A percentile compares a stretch with the other conserved stretches of the same genome.
These are phyloP conservation scores for Penicillium sp. DNA, from an alignment of 2,329 filamentous ascomycete genomes.

Conservation along the genomic window DNA sequence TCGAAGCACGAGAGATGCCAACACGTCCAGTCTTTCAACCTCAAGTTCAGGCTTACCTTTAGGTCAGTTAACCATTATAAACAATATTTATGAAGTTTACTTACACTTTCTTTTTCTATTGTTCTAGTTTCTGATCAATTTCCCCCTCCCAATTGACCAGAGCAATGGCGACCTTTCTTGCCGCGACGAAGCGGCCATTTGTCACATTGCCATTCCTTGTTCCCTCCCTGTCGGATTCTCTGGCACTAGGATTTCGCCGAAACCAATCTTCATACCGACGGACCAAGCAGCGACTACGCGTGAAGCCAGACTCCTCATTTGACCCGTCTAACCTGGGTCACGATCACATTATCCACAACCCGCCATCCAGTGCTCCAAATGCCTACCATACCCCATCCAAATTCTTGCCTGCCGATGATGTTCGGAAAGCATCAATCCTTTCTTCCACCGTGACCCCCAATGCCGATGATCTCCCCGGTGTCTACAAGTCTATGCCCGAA, in stretches of 20 bases:
- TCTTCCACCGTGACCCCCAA: constrained; percentile 20
- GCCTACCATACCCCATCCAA: constrained; percentile 64
- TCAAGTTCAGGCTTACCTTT: background rate
- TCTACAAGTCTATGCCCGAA: constrained; percentile 51
- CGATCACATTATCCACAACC: constrained; percentile 64
- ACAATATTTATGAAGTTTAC: background rate
- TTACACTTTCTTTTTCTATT: background rate
- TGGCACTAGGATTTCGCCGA: constrained; percentile 36
- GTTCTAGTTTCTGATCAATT: background rate
- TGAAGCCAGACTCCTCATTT: constrained; percentile 55
- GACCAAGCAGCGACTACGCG: constrained; percentile 50
- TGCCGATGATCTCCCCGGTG: constrained; percentile 43
- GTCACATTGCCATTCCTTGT: constrained; percentile 40
- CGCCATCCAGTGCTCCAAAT: constrained; percentile 61
- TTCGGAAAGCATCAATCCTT: constrained; percentile 45
- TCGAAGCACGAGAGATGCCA: constrained; percentile 7
- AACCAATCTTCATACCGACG: constrained; percentile 52
- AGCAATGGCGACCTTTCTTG: constrained; percentile 31
- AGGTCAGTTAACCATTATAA: background rate
- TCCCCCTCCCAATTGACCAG: constrained; percentile 4
- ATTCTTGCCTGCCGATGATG: constrained; percentile 61
- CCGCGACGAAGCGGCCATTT: constrained; percentile 34
- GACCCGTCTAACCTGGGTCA: constrained; percentile 38
- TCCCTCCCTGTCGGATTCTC: constrained; percentile 37
- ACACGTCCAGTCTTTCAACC: constrained; percentile 1